Base-by-base conservation (phyloP, 208 protist species). In the Wallacemonas sp. region DNA sequence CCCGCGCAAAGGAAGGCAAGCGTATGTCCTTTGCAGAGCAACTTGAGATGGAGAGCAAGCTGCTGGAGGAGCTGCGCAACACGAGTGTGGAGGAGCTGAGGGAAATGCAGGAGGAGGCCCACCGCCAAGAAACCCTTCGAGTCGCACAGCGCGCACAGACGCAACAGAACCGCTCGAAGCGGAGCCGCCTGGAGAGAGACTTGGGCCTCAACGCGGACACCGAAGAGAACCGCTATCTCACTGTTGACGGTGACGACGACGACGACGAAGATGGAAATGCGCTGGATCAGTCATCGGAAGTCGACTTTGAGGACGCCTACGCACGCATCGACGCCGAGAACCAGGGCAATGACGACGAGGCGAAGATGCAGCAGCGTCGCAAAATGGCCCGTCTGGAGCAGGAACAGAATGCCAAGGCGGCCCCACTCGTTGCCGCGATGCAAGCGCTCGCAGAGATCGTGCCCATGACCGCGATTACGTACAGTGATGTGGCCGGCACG, bases 21-120 rank as follows among this genome's bases (percentile, higher is more conserved):
- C 90, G 85, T 12, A 90, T 94, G 81, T 84, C 84, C 12, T 70
- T 96, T 49, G 75, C 75, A 15, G 85, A 96, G 75, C 90, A 96
- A 70, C 70, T 96, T 44, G 78, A 76, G 63, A 67, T 88, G 36
- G 90, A 96, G 39, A 68, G 74, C 36, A 75, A 88, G 53, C 56
- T 96, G 62, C 68, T 85, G 26, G 63, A 88, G 27, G 70, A 79
- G 59, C 75, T 96, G 12, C 70, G 69, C 11, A 65, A 62, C 28
- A 55, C 74, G 17, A 88, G 77, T 31, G 65, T 68, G 1, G 79
- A 86, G 49, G 77, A 90, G 28, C 71, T 95, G 31, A 33, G 78
- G 47, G 75, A 80, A 22, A 64, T 88, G 55, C 80, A 87, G 31
- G 63, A 81, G 22, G 87, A 90, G 30, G 51, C 68, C 21, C 47